These are phyloP conservation scores for Picea sitchensis DNA, from an alignment of 75 land plant species.

Conservation along the genomic window DNA sequence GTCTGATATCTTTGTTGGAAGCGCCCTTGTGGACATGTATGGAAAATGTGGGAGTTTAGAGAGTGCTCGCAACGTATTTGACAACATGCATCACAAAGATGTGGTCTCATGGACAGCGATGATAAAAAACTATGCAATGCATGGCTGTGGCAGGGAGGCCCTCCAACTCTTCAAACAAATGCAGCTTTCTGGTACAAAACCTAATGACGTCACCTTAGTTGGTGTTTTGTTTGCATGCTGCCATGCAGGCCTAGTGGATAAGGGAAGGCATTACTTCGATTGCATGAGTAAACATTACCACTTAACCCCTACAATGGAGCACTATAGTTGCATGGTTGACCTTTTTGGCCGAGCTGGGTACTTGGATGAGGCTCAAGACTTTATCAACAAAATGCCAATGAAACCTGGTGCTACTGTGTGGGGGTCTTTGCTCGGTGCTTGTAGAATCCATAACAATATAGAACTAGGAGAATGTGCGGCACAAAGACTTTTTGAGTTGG, in stretches of 20 bases:
- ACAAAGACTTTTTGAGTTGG: too few relatives aligned
- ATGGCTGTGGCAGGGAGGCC: conserved; percentile 68
- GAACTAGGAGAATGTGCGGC: too few relatives aligned
- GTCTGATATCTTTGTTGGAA: conserved; percentile 11
- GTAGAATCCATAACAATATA: too few relatives aligned
- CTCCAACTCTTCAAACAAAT: conserved; percentile 54
- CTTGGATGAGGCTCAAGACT: too few relatives aligned
- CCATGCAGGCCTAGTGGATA: conserved; percentile 60
- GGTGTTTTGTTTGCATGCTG: conserved; percentile 70
- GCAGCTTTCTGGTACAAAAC: conserved; percentile 40
- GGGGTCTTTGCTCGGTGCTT: too few relatives aligned
- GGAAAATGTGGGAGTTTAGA: conserved; percentile 19
- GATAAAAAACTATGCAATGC: conserved; percentile 67
- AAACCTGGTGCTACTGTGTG: too few relatives aligned
- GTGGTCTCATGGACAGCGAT: conserved; percentile 74
- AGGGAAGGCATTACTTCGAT: conserved; percentile 45
- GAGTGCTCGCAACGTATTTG: conserved; percentile 11
- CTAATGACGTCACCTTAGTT: conserved; percentile 76
- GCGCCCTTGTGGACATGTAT: conserved; percentile 22
- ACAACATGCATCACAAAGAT: conserved; percentile 11
- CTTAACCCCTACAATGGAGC: too few relatives aligned
- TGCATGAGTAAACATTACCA: too few relatives aligned
- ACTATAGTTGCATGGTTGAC: too few relatives aligned
- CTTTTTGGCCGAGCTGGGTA: too few relatives aligned
- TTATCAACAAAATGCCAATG: too few relatives aligned